phyloP scores from a whole-genome alignment of 2,329 filamentous ascomycete species.

The Catunica adiposa region DNA sequence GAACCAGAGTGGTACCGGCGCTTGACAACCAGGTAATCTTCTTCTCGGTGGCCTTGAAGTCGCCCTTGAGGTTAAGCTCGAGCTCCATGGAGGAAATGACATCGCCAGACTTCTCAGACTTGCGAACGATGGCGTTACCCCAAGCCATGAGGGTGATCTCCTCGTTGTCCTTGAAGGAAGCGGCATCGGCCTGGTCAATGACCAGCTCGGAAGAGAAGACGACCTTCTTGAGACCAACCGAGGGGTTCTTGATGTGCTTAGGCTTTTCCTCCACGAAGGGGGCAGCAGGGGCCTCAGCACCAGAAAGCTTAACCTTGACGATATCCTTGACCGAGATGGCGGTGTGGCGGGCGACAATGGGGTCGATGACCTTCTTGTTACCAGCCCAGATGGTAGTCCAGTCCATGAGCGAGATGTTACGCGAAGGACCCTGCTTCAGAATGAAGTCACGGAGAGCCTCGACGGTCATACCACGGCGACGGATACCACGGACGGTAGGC shows the following conservation, averaged over 20 bases:
- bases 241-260: conserved; percentile 77
- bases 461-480: conserved; percentile 63
- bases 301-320: conserved; percentile 54
- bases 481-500: conserved; percentile 68
- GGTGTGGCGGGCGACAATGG: conserved; percentile 56
- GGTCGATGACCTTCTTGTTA: conserved; percentile 75
- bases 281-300: conserved; percentile 47
- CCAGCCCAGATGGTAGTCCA: conserved; percentile 58
- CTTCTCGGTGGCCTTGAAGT: conserved; percentile 90
- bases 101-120: conserved; percentile 28
- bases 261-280: conserved; percentile 59
- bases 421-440: conserved; percentile 65
- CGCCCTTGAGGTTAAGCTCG: conserved; percentile 79
- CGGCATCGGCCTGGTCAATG: conserved; percentile 74
- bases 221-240: conserved; percentile 73
- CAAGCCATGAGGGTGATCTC: conserved; percentile 95
- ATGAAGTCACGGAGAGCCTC: conserved; percentile 70
- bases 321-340: conserved; percentile 53
- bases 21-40: conserved; percentile 87
- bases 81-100: conserved; percentile 56
- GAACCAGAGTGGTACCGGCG: conserved; percentile 58
- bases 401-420: conserved; percentile 71
- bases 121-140: conserved; percentile 53
- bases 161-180: conserved; percentile 65
- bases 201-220: conserved; percentile 58